phyloP scores from a whole-genome alignment of 192 early-diverging fungal species.

The Phycomyces blakesleeanus region DNA sequence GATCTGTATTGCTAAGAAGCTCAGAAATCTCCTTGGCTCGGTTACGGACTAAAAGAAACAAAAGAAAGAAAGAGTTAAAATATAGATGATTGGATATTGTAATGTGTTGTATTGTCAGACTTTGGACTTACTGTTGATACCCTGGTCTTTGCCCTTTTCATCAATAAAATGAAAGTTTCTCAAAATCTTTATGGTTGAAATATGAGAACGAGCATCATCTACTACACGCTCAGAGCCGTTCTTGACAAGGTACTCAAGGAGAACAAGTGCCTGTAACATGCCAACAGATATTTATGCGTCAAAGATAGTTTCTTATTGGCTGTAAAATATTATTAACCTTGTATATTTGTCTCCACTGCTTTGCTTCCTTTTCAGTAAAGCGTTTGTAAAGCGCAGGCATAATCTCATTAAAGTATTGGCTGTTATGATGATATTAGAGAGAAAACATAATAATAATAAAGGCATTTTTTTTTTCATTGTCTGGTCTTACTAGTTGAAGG shows the following conservation, averaged over 20 bases:
- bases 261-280: slow-evolving; percentile 69
- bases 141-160: slow-evolving; percentile 95
- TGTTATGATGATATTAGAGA: slow-evolving; percentile 23
- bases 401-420: slow-evolving; percentile 91
- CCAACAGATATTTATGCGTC: slow-evolving; percentile 1
- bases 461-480: not conserved
- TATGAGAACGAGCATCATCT: slow-evolving; percentile 78
- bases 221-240: slow-evolving; percentile 93
- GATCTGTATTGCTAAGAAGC: slow-evolving; percentile 71
- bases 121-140: slow-evolving; percentile 78
- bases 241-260: slow-evolving; percentile 93
- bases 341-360: slow-evolving; percentile 94
- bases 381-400: slow-evolving; percentile 90
- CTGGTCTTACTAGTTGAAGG: slow-evolving; percentile 69
- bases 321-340: slow-evolving; percentile 53
- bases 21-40: slow-evolving; percentile 89
- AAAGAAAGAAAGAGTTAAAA: not conserved
- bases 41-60: slow-evolving; percentile 60
- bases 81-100: not conserved
- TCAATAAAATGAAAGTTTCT: slow-evolving; percentile 88
- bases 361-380: slow-evolving; percentile 77
- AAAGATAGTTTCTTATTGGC: slow-evolving; percentile 3
- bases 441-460: not conserved
- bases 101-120: too few species aligned
- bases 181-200: slow-evolving; percentile 86